phyloP scores from a whole-genome alignment of 192 early-diverging fungal species.

The Coemansia sp. region DNA sequence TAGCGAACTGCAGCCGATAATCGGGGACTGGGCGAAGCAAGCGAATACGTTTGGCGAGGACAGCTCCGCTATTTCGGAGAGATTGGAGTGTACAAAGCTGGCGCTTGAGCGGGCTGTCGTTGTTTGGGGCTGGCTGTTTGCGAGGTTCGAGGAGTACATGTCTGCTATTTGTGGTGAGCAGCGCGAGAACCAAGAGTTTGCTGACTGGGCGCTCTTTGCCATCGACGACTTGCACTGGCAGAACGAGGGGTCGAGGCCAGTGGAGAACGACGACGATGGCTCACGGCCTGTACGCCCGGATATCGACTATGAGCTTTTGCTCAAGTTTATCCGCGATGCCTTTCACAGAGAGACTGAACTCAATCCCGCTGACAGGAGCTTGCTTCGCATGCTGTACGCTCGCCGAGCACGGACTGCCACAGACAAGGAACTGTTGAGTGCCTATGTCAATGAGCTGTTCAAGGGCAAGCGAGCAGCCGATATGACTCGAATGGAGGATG shows the following conservation, averaged over 20 bases:
- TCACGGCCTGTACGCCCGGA: constrained; percentile 38
- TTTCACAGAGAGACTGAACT: constrained; percentile 18
- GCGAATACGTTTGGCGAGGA: background rate
- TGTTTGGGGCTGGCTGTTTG: constrained; percentile 39
- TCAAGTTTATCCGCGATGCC: constrained; percentile 35
- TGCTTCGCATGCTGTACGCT: constrained; percentile 4
- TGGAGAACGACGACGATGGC: constrained; percentile 33
- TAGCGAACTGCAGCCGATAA: constrained; percentile 16
- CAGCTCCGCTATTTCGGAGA: background rate
- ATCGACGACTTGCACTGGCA: constrained; percentile 51
- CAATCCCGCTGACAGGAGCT: background rate
- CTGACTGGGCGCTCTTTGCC: constrained; percentile 43
- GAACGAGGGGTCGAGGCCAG: constrained; percentile 36
- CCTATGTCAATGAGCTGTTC: background rate
- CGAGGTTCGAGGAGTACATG: constrained; percentile 35
- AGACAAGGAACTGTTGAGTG: constrained; percentile 1
- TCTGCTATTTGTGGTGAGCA: constrained; percentile 30
- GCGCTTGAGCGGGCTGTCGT: constrained; percentile 29
- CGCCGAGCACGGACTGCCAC: background rate
- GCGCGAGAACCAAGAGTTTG: constrained; percentile 48
- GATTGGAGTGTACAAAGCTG: background rate
- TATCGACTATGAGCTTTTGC: constrained; percentile 36
- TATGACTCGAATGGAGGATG: background rate
- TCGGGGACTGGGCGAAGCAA: constrained; percentile 1
- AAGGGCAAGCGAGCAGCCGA: background rate